Conservation (phyloP, 192 early-diverging fungal genomes). For the Rhizoclosmatium sp. region DNA sequence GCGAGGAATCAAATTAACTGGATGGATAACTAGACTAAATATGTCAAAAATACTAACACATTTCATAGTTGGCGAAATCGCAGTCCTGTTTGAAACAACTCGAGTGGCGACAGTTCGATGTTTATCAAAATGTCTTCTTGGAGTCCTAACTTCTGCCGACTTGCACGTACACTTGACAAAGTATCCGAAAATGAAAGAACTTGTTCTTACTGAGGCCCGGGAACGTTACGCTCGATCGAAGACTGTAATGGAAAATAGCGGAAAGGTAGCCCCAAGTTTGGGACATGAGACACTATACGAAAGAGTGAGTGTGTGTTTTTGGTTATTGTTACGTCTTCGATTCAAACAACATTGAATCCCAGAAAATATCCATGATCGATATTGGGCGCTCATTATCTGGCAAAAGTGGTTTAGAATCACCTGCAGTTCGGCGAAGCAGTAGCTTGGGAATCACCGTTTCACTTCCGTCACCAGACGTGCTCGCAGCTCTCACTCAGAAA, state of each 20-base stretch:
- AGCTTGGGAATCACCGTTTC: background rate
- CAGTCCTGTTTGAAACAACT: slow-evolving; percentile 53
- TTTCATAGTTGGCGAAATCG: slow-evolving; percentile 61
- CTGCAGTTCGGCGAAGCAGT: slow-evolving; percentile 10
- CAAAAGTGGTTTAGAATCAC: slow-evolving; percentile 12
- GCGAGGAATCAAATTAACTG: too few species aligned
- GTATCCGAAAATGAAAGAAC: slow-evolving; percentile 70
- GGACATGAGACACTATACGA: too few species aligned
- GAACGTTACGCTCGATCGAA: slow-evolving; percentile 56
- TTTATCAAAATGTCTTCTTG: slow-evolving; percentile 69
- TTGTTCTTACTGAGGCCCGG: slow-evolving; percentile 66
- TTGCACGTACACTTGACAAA: slow-evolving; percentile 58
- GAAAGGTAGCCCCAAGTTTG: too few species aligned
- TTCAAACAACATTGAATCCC: background rate
- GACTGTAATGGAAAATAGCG: background rate
- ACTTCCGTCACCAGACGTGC: background rate
- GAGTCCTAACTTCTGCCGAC: slow-evolving; percentile 68
- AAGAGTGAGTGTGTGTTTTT: too few species aligned
- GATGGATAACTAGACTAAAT: background rate
- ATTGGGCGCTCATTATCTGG: background rate
- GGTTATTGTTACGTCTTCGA: slow-evolving; percentile 8
- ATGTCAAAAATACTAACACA: background rate
- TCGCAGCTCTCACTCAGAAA: background rate
- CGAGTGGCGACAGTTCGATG: slow-evolving; percentile 74
- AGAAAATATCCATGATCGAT: slow-evolving; percentile 34